Evolutionary conservation across 1,139 yeast genomes (phyloP), one percentile per base, ranked within the genome.

Genomic region (Wickerhamomyces sp.): DNA sequence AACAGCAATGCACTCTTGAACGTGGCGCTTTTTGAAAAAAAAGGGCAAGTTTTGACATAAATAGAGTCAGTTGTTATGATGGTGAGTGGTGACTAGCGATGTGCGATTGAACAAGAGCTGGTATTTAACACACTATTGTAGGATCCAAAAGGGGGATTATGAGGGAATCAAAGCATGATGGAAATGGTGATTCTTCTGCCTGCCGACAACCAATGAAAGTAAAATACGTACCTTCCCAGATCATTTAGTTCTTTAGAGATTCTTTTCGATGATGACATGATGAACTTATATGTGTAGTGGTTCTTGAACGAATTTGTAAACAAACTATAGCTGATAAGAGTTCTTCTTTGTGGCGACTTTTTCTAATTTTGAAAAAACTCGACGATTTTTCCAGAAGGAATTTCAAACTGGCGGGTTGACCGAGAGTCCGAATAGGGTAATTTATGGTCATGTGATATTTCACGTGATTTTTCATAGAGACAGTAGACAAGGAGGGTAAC

Each of bases 171-270:
- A 18, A 18, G 23, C 3, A 18, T 18, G 31, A 29, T 29, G 31
- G 31, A 11, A 29, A 29, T 29, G 31, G 10, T 29, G 31, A 4
- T 18, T 18, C 23, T 18, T 18, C 23, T 18, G 23, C 23, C 23
- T 18, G 23, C 23, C 5, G 23, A 18, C 23, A 27, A 11, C 11
- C 26, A 13, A 37, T 23, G 9, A 41, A 27, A 8, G 31, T 6
- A 9, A 31, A 42, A 15, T 7, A 83, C 93, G 71, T 78, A 84
- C 93, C 88, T 84, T 68, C 96, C 96, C 65, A 91, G 79, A 71
- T 91, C 98, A 60, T 86, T 84, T 64, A 91, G 79, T 73, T 91
- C 98, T 74, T 91, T 91, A 74, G 88, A 88, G 65, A 91, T 90
- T 80, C 98, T 91, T 73, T 91, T 91, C 63, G 42, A 40, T 82